Base-by-base conservation (phyloP, 805 yeast species). In the Ogataea chonburiensis region DNA sequence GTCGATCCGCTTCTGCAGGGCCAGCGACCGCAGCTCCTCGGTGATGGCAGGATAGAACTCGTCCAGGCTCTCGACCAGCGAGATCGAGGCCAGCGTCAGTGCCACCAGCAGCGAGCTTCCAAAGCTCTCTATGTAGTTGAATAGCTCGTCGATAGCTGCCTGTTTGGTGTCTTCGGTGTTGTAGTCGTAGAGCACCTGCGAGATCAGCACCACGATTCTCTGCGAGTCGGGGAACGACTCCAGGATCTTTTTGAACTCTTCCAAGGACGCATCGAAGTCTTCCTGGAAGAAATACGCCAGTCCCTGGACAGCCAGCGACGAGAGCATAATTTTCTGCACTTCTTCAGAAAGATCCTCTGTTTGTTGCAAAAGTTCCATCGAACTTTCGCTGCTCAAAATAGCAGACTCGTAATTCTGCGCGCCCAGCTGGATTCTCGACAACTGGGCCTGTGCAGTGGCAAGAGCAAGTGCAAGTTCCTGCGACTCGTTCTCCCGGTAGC, bases 71-170 rank as follows among this genome's bases (percentile, higher is more conserved):
- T 86, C 84, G 7, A 79, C 66, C 3, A 93, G 68, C 0, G 86
- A 70, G 15, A 91, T 77, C 0, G 94, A 88, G 4, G 95, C 96
- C 26, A 91, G 66, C 1, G 87, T 75, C 40, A 89, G 60, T 0
- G 86, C 80, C 2, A 85, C 77, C 16, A 77, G 52, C 29, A 86
- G 61, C 3, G 88, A 77, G 1, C 84, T 67, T 0, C 95, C 96
- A 38, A 73, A 59, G 4, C 63, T 66, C 42, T 74, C 81, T 25
- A 88, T 75, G 49, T 71, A 77, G 16, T 72, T 69, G 48, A 84
- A 81, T 28, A 91, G 61, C 57, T 87, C 95, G 49, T 88, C 96
- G 30, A 85, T 53, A 0, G 97, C 96, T 1, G 88, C 89, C 45
- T 79, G 82, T 40, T 77, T 80, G 1, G 93, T 78, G 5, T 84